phyloP scores from a whole-genome alignment of 768 basidiomycete genomes.

The Tulasnella sp. region DNA sequence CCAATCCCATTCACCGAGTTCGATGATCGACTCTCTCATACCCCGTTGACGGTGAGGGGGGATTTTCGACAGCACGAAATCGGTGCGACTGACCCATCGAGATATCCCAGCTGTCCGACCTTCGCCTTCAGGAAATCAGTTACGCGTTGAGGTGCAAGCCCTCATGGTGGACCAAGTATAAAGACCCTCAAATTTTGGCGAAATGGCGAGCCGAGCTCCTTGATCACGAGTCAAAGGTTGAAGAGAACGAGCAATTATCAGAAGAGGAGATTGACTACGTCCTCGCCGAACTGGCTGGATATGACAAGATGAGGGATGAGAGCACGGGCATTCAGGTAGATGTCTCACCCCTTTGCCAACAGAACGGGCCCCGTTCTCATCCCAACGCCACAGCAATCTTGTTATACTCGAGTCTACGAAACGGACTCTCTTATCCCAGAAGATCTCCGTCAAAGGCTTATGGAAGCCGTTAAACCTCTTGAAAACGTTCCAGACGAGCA shows the following conservation, averaged over 20 bases:
- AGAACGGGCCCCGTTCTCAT: not conserved
- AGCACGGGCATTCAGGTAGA: slow-evolving; percentile 15
- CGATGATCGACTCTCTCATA: not conserved
- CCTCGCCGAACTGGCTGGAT: slow-evolving; percentile 15
- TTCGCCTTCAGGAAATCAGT: not conserved
- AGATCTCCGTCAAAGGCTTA: slow-evolving; percentile 33
- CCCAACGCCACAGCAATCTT: slow-evolving; percentile 20
- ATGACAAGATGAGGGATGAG: slow-evolving; percentile 14
- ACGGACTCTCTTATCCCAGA: slow-evolving; percentile 38
- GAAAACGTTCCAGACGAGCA: slow-evolving; percentile 39
- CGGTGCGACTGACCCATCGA: not conserved
- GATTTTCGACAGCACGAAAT: not conserved
- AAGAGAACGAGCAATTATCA: not conserved
- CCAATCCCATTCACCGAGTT: not conserved
- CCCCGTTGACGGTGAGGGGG: not conserved
- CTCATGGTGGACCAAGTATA: slow-evolving; percentile 22
- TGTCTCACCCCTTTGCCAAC: not conserved
- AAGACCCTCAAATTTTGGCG: slow-evolving; percentile 4
- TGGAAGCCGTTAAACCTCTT: slow-evolving; percentile 35
- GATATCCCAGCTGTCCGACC: not conserved
- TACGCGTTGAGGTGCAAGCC: slow-evolving; percentile 17
- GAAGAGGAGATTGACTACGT: slow-evolving; percentile 15
- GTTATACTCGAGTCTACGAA: slow-evolving; percentile 31
- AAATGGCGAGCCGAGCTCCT: slow-evolving; percentile 17
- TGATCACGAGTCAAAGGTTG: not conserved